Evolutionary conservation across 805 yeast species (phyloP), one percentile per base, ranked within the genome.

Genomic region (Yarrowia divulgata): DNA sequence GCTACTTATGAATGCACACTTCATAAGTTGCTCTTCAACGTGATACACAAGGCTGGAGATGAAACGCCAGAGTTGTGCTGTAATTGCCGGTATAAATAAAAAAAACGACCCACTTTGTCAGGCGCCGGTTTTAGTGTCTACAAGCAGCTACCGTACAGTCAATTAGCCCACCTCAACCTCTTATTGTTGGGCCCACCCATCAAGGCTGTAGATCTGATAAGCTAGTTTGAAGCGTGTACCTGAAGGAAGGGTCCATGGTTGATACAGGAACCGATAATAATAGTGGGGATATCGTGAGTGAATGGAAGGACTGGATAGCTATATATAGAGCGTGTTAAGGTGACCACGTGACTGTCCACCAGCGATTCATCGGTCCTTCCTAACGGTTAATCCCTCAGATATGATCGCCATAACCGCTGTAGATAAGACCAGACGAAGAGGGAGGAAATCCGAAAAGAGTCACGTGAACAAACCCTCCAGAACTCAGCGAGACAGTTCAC

Each of bases 261-360:
- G 55, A 49, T 34, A 49, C 55, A 32, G 55, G 57, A 10, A 50
- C 57, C 18, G 12, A 29, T 29, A 32, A 49, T 32, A 49, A 4
- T 23, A 23, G 29, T 23, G 29, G 29, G 29, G 29, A 23, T 23
- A 23, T 23, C 4, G 4, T 23, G 29, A 23, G 29, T 23, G 4
- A 23, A 23, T 23, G 29, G 29, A 23, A 23, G 29, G 29, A 23
- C 2, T 23, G 4, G 29, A 23, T 23, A 23, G 29, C 2, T 23
- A 23, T 23, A 2, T 23, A 23, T 23, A 6, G 14, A 14, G 16
- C 18, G n/a, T n/a, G n/a, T n/a, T n/a, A n/a, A n/a, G n/a, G n/a
- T n/a, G 46, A 19, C n/a, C 54, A 49, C 54, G 39, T 49, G 54
- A 49, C n/a, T n/a, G n/a, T n/a, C n/a, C n/a, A n/a, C 37, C 32